Evolutionary conservation across 495 filamentous ascomycete species (phyloP).

Genomic region (Apiosordaria backusii): DNA sequence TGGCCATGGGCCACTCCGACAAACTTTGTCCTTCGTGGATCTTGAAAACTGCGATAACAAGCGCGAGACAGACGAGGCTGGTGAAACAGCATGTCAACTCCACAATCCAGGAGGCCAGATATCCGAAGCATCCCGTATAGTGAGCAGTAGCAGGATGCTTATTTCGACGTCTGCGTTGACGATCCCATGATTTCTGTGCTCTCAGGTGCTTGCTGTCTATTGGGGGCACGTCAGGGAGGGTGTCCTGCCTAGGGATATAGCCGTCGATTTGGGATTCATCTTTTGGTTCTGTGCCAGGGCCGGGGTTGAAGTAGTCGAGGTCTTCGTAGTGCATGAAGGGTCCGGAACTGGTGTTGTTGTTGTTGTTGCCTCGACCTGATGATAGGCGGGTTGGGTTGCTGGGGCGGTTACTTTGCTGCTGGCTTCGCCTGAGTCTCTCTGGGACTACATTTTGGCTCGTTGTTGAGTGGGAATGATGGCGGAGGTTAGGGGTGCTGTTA

Average conservation of each 20-base stretch:
- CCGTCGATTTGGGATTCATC: conserved; percentile 15
- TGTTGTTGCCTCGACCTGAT: background rate
- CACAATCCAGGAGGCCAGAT: conserved; percentile 18
- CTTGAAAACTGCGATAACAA: conserved; percentile 36
- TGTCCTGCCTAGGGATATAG: conserved; percentile 7
- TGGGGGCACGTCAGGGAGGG: conserved; percentile 11
- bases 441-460: background rate
- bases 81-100: conserved; percentile 25
- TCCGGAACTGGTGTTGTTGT: background rate
- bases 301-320: conserved; percentile 21
- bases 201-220: conserved; percentile 6
- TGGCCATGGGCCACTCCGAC: conserved; percentile 42
- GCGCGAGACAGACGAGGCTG: conserved; percentile 26
- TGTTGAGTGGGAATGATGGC: background rate
- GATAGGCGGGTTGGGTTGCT: background rate
- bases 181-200: conserved; percentile 16
- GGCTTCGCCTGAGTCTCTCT: background rate
- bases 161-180: background rate
- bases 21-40: conserved; percentile 40
- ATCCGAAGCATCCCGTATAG: background rate
- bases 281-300: conserved; percentile 14
- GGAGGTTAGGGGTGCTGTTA: background rate
- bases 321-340: conserved; percentile 38
- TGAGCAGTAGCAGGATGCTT: background rate
- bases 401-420: background rate